phyloP scores from a whole-genome alignment of 169 alveolate species.

The Eimeria zaria region DNA sequence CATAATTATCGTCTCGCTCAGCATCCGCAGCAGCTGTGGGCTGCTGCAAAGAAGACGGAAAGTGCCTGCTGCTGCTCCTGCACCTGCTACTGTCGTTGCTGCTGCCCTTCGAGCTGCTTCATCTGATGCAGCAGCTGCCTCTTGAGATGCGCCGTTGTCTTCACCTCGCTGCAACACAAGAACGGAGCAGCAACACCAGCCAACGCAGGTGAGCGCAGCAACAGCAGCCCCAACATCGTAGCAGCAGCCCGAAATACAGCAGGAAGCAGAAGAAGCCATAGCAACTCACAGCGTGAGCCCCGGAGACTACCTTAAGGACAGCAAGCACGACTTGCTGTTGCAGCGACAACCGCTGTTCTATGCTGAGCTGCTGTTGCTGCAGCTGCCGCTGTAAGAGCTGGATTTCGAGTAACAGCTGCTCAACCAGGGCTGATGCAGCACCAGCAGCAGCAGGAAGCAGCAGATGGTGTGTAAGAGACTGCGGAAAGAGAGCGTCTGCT shows the following conservation, averaged over 20 bases:
- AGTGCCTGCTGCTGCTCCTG: slow-evolving; percentile 34
- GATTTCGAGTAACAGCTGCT: slow-evolving; percentile 2
- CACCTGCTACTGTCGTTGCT: neutral
- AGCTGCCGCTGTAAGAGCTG: neutral
- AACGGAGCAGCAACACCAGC: slow-evolving; percentile 13
- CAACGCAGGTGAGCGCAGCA: neutral
- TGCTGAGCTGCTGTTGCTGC: slow-evolving; percentile 4
- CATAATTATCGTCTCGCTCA: slow-evolving; percentile 3
- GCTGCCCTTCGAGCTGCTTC: neutral
- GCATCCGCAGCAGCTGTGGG: slow-evolving; percentile 24
- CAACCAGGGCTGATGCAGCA: neutral
- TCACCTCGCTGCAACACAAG: slow-evolving; percentile 17
- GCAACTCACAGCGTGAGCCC: neutral
- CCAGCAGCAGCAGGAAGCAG: neutral
- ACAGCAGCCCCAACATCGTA: neutral
- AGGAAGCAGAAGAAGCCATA: neutral
- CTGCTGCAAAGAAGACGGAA: neutral
- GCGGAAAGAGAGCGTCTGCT: slow-evolving; percentile 21
- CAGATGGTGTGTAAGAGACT: neutral
- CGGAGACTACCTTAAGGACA: neutral
- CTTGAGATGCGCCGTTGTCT: neutral
- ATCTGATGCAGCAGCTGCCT: slow-evolving; percentile 13
- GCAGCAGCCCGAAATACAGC: neutral
- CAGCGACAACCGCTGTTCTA: neutral
- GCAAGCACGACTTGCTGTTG: neutral